These are phyloP conservation scores for Brassica nigra DNA, from an alignment of 345 rosid species.

Conservation along the genomic window DNA sequence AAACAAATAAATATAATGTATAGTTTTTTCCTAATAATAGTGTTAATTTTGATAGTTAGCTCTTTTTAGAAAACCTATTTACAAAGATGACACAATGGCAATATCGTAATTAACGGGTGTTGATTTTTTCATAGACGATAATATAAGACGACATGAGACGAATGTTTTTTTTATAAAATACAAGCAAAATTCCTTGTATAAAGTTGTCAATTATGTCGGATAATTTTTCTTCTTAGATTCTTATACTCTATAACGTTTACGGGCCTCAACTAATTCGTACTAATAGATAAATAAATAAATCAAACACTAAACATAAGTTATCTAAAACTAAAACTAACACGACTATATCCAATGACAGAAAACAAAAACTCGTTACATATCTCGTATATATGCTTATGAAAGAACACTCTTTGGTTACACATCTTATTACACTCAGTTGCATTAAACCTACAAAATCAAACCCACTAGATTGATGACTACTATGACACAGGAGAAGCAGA, in stretches of 20 bases:
- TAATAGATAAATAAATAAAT: too few species aligned
- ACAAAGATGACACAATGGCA: neutral
- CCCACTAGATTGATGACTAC: neutral
- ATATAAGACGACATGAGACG: too few species aligned
- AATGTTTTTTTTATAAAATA: too few species aligned
- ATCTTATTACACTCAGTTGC: constrained; percentile 29
- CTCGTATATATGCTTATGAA: neutral
- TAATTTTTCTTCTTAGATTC: too few species aligned
- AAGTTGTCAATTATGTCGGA: neutral
- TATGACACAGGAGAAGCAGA: constrained; percentile 50
- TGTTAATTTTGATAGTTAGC: neutral
- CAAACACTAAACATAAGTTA: too few species aligned
- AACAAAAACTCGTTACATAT: neutral
- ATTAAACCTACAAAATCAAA: constrained; percentile 13
- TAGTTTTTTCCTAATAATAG: neutral
- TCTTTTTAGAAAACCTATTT: neutral
- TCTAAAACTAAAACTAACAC: neutral
- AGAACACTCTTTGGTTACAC: constrained; percentile 10
- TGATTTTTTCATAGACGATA: too few species aligned
- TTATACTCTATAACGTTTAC: too few species aligned
- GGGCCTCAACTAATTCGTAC: neutral
- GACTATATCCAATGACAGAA: neutral
- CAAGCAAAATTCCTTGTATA: neutral
- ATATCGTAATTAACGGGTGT: neutral
- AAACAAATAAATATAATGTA: too few species aligned